Base-by-base conservation (phyloP, 441 rosid genomes). In the Adansonia gregorii region DNA sequence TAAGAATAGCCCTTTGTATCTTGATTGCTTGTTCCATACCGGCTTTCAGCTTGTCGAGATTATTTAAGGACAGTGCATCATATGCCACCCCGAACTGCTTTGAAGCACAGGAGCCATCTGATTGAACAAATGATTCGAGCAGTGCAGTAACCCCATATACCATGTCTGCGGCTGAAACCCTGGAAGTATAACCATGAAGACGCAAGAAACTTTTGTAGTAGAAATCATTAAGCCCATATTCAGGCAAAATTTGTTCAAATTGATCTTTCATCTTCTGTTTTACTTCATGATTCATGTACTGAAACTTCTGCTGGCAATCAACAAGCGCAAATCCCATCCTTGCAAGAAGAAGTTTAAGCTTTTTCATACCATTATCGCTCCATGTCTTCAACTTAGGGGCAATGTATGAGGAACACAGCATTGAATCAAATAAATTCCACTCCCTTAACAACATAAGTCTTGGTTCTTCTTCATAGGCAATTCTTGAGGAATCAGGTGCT, bases 21-120 rank as follows among this genome's bases (percentile, higher is more conserved):
- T 85, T 92, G 76, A 95, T 95, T 52, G 99, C 99, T 67, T 95
- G 97, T 78, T 91, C 94, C 98, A 95, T 95, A 17, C 99, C 99
- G 6, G 67, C 78, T 83, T 87, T 92, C 75, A 95, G 80, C 78
- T 89, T 90, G 72, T 95, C 97, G 10, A 89, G 82, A 75, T 92
- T 91, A 85, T 78, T 88, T 76, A 94, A 78, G 31, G 94, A 95
- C 78, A 95, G 31, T n/a, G 99, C 97, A 75, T 95, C 99, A 12
- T 85, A 94, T 14, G 99, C 97, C 79, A 84, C 93, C 0, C 98
- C 98, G 19, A 95, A 95, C 78, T 92, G 97, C 84, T 91, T 91
- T 7, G 97, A 91, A 81, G 97, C 98, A 82, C 92, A 87, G 63
- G 90, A 82, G 51, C 92, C 95, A 76, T 88, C 89, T 3, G 92